Percentiles rank a stretch among this genome's conserved stretches.
Conservation (phyloP, 2,329 filamentous ascomycete species). For the Bipolaris cookei region DNA sequence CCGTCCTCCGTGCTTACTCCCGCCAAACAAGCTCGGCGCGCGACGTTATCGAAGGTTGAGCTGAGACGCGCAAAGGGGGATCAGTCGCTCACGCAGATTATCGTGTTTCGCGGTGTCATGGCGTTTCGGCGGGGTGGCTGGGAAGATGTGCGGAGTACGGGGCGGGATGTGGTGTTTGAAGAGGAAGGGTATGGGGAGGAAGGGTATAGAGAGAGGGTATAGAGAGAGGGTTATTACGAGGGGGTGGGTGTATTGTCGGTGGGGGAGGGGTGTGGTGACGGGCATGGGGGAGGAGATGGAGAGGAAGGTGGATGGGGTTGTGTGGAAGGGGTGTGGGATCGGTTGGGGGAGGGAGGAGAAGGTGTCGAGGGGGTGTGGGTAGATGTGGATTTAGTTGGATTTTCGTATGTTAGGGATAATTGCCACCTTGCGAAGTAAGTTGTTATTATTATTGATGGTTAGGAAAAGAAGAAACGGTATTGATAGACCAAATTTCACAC, state of each 20-base stretch:
- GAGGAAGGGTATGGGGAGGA: neutral
- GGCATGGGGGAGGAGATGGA: conserved; percentile 9
- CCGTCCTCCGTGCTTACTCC: no score
- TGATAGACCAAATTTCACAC: no score
- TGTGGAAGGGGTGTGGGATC: conserved; percentile 31
- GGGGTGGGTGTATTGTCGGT: conserved; percentile 38
- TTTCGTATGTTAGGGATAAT: no score
- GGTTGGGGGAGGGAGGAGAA: conserved; percentile 4
- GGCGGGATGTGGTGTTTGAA: neutral
- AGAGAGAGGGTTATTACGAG: conserved; percentile 23
- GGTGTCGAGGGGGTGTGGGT: neutral
- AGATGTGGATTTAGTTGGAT: no score
- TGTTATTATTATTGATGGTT: no score
- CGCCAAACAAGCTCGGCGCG: no score
- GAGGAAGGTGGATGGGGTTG: conserved; percentile 26
- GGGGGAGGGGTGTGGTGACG: conserved; percentile 24
- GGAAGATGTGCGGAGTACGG: conserved; percentile 17
- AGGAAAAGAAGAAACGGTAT: no score
- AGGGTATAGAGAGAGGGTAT: conserved; percentile 24
- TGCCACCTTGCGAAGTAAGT: no score
- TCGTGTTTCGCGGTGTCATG: conserved; percentile 28
- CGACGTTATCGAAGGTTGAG: no score
- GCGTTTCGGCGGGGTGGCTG: conserved; percentile 39
- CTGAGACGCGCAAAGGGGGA: conserved; percentile 11
- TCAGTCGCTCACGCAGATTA: conserved; percentile 28